Evolutionary conservation across 1,284 basidiomycete genomes (phyloP), one percentile per base, ranked within the genome.

Genomic region (Phlebopus sp.): DNA sequence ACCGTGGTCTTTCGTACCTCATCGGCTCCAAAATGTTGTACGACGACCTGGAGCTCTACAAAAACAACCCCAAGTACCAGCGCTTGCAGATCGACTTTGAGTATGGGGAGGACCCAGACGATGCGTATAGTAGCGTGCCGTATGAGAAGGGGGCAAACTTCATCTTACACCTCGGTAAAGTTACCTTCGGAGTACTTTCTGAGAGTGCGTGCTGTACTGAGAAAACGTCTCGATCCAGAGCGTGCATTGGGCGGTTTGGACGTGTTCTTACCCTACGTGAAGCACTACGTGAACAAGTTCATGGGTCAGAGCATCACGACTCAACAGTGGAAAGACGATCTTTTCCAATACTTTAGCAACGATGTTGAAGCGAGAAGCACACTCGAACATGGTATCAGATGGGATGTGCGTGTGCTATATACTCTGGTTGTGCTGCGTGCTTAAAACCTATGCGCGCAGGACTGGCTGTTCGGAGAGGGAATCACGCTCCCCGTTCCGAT

Each of bases 391-490:
- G 76, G 70, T 43, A 77, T 97, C 35, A 83, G 94, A 60, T 95
- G 87, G 83, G 71, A 93, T 62, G 91, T 85, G 53, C 53, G 78
- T 66, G 5, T 10, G n/a, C n/a, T 5, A 25, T 30, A 5, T 23
- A 15, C 21, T 38, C 18, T 40, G 30, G 30, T n/a, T 34, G 30
- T 31, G 10, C 35, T 25, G 8, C 27, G 6, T 23, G 6, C 15
- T 40, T 21, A 14, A 35, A 38, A 47, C 41, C 17, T 18, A 6
- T 31, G 8, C 23, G n/a, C 11, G 19, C n/a, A 58, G 79, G 84
- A 79, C 36, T 97, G 94, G 94, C 72, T 97, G 37, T 81, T 89
- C 59, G 94, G 94, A 35, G 85, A 89, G 63, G 92, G 93, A 1
- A 55, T 76, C 7, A 74, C 84, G 52, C 78, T 97, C 14, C 92